Conservation (phyloP, 768 basidiomycete genomes). For the Leccinum pellstonianum region DNA sequence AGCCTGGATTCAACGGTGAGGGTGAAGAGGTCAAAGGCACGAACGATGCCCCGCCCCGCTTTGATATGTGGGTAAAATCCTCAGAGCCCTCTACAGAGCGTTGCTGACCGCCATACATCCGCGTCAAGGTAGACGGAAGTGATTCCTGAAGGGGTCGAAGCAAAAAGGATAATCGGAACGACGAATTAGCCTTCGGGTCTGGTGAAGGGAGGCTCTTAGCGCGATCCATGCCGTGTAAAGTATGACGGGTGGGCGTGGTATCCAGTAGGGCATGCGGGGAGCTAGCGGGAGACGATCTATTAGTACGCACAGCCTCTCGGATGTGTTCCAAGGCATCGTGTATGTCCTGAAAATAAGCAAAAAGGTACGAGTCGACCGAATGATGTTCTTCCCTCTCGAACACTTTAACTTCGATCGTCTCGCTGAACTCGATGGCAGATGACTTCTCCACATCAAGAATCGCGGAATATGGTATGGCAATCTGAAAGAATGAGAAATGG, state of each 20-base stretch:
- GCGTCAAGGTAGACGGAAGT: conserved; percentile 38
- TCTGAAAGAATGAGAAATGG: conserved; percentile 41
- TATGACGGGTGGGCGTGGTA: conserved; percentile 50
- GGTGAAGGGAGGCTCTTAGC: conserved; percentile 37
- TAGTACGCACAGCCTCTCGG: conserved; percentile 65
- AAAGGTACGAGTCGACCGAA: conserved; percentile 86
- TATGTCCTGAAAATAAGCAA: conserved; percentile 90
- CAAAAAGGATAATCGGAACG: conserved; percentile 64
- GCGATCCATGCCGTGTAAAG: conserved; percentile 38
- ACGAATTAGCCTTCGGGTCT: conserved; percentile 37
- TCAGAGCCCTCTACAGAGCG: conserved; percentile 43
- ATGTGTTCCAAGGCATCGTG: conserved; percentile 78
- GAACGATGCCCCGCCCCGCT: conserved; percentile 53
- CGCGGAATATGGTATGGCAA: conserved; percentile 90
- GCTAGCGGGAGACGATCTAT: conserved; percentile 36
- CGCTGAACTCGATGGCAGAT: conserved; percentile 90
- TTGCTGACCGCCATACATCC: conserved; percentile 34
- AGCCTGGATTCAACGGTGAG: conserved; percentile 18
- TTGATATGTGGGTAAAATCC: conserved; percentile 72
- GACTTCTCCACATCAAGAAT: conserved; percentile 89
- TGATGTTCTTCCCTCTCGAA: conserved; percentile 77
- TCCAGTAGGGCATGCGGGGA: conserved; percentile 46
- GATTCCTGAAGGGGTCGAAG: conserved; percentile 68
- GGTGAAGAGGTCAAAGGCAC: conserved; percentile 55
- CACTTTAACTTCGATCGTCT: conserved; percentile 93